phyloP scores from a whole-genome alignment of 345 rosid species.

The Salix purpurea region DNA sequence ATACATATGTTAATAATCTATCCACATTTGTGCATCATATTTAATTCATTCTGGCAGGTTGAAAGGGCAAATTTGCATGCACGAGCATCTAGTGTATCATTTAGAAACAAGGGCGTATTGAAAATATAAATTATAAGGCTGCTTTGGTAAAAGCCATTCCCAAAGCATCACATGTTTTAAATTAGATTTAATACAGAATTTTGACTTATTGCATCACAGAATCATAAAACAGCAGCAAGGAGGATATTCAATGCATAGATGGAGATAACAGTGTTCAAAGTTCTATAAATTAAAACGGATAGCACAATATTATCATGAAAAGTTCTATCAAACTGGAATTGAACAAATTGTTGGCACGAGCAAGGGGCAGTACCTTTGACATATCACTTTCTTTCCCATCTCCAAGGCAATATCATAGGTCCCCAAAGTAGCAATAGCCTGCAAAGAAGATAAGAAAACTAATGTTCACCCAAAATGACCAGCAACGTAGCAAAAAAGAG shows the following conservation, averaged over 20 bases:
- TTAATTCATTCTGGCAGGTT: not conserved
- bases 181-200: too few species aligned
- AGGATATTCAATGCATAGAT: not conserved
- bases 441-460: slow-evolving; percentile 8
- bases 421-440: slow-evolving; percentile 86
- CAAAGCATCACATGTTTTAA: not conserved
- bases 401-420: slow-evolving; percentile 85
- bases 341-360: not conserved
- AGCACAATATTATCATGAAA: not conserved
- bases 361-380: slow-evolving; percentile 58
- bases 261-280: not conserved
- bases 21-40: not conserved
- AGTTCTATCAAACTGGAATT: not conserved
- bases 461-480: not conserved
- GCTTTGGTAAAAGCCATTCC: not conserved
- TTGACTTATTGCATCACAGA: not conserved
- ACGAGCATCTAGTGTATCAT: not conserved
- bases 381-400: slow-evolving; percentile 85
- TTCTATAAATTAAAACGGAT: not conserved
- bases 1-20: not conserved
- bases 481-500: not conserved
- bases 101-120: not conserved
- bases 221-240: not conserved
- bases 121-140: not conserved
- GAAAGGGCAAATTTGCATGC: not conserved